Evolutionary conservation across 2,329 filamentous ascomycete species (phyloP), one percentile per base, ranked within the genome.

Genomic region (Monilinia laxa): DNA sequence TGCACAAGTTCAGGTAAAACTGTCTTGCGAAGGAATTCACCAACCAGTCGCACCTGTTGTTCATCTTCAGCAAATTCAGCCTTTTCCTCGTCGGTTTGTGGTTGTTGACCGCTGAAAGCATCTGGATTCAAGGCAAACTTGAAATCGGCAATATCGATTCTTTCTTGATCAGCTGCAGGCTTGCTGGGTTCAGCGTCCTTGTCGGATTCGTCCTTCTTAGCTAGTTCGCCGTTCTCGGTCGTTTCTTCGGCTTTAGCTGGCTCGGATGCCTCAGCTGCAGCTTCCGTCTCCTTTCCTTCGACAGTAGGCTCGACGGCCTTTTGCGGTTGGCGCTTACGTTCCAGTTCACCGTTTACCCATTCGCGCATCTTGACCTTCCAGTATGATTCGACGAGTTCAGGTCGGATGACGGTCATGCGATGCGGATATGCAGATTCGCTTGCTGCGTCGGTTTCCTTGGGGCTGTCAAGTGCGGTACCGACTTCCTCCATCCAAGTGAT

Each of bases 21-120:
- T 68, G 90, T 88, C 11, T 87, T 83, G 11, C 87, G 87, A 60
- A 99, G 83, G 78, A 90, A 93, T 64, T 87, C 83, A 80, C 93
- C 95, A 40, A 92, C 92, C 66, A 89, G 87, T 70, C 92, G 90
- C 60, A 99, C 94, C 67, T 96, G 91, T 72, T 89, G 85, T 81
- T 99, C 95, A 74, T 99, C 95, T 68, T 89, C 85, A 57, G 85
- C 86, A 83, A 91, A 87, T 76, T 95, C 87, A 66, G 86, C 85
- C 82, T 95, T 97, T 78, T 99, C 95, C 71, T 91, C 92, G 6
- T 95, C 90, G 0, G 91, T 95, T 79, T 96, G 92, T 49, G 95
- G 93, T 64, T 87, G 82, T 78, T 98, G 95, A 63, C 93, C 94
- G 75, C 92, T 96, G 83, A 94, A 98, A 42, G 92, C 92, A 78